Conservation (phyloP, 208 protist genomes). For the Angomonas deanei region DNA sequence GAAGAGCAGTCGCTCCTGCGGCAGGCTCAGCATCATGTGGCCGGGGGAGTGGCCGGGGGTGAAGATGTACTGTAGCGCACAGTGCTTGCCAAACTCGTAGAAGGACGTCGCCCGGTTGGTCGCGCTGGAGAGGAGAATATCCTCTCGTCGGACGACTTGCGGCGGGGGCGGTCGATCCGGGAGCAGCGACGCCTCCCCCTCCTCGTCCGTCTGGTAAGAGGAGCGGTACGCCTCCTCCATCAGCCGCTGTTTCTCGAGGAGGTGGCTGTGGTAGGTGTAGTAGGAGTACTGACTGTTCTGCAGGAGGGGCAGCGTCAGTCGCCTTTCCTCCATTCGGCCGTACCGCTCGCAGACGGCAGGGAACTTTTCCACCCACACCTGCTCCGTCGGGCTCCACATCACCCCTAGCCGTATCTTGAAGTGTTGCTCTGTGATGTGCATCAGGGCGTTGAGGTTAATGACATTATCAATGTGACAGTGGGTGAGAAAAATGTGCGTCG, state of each 20-base stretch:
- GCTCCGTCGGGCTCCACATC: conserved; percentile 77
- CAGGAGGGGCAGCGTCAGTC: conserved; percentile 54
- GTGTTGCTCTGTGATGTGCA: conserved; percentile 56
- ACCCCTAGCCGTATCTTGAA: conserved; percentile 37
- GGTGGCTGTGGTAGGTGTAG: conserved; percentile 41
- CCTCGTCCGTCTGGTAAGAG: neutral
- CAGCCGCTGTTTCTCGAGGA: conserved; percentile 26
- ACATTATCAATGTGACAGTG: conserved; percentile 88
- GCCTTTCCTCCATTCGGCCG: conserved; percentile 56
- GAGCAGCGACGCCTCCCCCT: neutral
- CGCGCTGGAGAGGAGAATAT: conserved; percentile 69
- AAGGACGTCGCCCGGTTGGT: conserved; percentile 80
- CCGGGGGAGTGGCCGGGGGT: conserved; percentile 84
- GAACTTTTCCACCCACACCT: conserved; percentile 77
- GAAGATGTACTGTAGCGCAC: conserved; percentile 78
- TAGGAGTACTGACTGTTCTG: conserved; percentile 56
- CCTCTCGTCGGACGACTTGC: conserved; percentile 46
- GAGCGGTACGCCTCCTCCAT: conserved; percentile 18
- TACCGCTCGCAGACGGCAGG: conserved; percentile 76
- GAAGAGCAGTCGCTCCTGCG: conserved; percentile 80
- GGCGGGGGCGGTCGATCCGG: neutral
- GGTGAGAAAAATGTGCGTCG: conserved; percentile 81
- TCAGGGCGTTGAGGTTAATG: conserved; percentile 73
- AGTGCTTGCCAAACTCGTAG: conserved; percentile 71
- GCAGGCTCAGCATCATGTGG: conserved; percentile 86